phyloP scores from a whole-genome alignment of 2,329 filamentous ascomycete species.

The Phyllosticta citribraziliensis region DNA sequence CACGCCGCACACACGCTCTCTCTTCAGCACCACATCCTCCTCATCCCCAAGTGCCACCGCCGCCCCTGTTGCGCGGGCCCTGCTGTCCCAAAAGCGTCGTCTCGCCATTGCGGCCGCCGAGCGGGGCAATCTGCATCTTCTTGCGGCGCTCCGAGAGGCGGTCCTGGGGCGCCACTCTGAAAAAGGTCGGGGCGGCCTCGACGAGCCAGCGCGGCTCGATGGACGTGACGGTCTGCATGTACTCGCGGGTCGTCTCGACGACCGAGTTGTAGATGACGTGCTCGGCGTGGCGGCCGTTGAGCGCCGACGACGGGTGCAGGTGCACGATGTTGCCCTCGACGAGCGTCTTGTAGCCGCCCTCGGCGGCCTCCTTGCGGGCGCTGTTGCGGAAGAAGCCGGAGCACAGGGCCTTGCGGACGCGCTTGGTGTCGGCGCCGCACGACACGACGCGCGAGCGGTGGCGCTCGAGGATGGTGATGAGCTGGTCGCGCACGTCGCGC shows the following conservation, averaged over 20 bases:
- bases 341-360: slow-evolving; percentile 86
- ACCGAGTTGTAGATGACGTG: slow-evolving; percentile 91
- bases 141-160: slow-evolving; percentile 82
- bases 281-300: slow-evolving; percentile 93
- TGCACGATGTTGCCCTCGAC: slow-evolving; percentile 93
- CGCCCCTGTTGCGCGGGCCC: slow-evolving; percentile 71
- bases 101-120: slow-evolving; percentile 85
- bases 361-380: slow-evolving; percentile 87
- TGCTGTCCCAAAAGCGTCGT: slow-evolving; percentile 93
- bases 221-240: slow-evolving; percentile 88
- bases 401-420: slow-evolving; percentile 82
- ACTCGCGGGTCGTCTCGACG: slow-evolving; percentile 91
- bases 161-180: slow-evolving; percentile 89
- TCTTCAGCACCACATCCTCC: no score
- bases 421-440: slow-evolving; percentile 78
- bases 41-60: slow-evolving; percentile 88
- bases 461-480: slow-evolving; percentile 87
- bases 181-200: slow-evolving; percentile 95
- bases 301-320: slow-evolving; percentile 79
- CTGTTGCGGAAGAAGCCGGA: slow-evolving; percentile 92
- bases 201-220: slow-evolving; percentile 95
- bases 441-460: slow-evolving; percentile 75
- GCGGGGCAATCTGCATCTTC: slow-evolving; percentile 86
- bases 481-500: slow-evolving; percentile 84
- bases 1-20: no score